These are phyloP conservation scores for Leishmania aethiopica DNA, from an alignment of 208 protist species.

Conservation along the genomic window DNA sequence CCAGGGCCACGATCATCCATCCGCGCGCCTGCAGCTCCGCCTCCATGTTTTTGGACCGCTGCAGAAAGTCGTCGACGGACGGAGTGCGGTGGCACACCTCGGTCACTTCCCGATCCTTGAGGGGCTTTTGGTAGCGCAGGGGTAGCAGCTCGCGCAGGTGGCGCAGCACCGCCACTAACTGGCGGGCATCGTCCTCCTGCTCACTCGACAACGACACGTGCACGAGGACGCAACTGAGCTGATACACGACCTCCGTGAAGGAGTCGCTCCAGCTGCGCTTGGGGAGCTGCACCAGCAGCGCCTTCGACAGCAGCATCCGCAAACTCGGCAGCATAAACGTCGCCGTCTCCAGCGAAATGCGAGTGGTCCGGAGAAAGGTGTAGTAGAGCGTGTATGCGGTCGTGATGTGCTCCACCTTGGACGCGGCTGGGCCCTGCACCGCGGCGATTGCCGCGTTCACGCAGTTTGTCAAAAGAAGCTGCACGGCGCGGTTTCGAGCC, in stretches of 20 bases:
- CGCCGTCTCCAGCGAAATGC: constrained; percentile 16
- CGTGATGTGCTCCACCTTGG: constrained; percentile 30
- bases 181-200: constrained; percentile 19
- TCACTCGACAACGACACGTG: constrained; percentile 21
- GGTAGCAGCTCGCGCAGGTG: constrained; percentile 57
- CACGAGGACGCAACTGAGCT: constrained; percentile 26
- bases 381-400: constrained; percentile 46
- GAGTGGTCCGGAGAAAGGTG: constrained; percentile 28
- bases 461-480: constrained; percentile 40
- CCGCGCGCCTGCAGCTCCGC: constrained; percentile 65
- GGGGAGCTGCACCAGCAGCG: constrained; percentile 36
- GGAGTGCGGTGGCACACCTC: constrained; percentile 53
- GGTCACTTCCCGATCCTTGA: constrained; percentile 58
- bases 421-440: constrained; percentile 35
- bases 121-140: constrained; percentile 48
- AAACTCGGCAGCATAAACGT: constrained; percentile 59
- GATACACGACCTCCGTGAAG: constrained; percentile 32
- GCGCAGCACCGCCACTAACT: constrained; percentile 37
- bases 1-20: constrained; percentile 63
- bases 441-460: constrained; percentile 83
- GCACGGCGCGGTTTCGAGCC: constrained; percentile 28
- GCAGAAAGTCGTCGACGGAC: constrained; percentile 36
- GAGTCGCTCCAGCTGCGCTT: constrained; percentile 27
- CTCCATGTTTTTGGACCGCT: constrained; percentile 50
- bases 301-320: constrained; percentile 71